These are phyloP conservation scores for Aureobasidium sp. DNA, from an alignment of 2,329 filamentous ascomycete genomes.

Conservation along the genomic window DNA sequence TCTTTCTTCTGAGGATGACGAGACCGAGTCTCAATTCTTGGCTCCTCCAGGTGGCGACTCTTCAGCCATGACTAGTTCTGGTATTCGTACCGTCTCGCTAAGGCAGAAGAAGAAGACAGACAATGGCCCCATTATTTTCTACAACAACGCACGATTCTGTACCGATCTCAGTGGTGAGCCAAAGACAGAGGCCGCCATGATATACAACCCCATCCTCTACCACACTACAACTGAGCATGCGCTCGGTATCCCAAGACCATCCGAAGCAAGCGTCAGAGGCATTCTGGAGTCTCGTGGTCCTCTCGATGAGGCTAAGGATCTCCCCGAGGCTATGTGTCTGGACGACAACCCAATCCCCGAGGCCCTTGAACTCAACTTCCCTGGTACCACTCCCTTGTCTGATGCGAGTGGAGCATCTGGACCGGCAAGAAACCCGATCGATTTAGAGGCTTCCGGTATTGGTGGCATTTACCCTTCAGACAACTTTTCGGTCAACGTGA, in stretches of 20 bases:
- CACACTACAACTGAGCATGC: conserved; percentile 25
- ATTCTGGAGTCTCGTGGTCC: conserved; percentile 26
- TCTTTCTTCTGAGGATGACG: conserved; percentile 25
- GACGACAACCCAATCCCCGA: conserved; percentile 29
- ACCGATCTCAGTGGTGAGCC: conserved; percentile 67
- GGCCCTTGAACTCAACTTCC: conserved; percentile 30
- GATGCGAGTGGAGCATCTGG: conserved; percentile 16
- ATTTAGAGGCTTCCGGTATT: conserved; percentile 44
- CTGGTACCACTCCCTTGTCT: conserved; percentile 22
- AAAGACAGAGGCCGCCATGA: conserved; percentile 14
- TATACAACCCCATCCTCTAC: conserved; percentile 20
- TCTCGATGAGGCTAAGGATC: conserved; percentile 18
- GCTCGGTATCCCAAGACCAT: conserved; percentile 19
- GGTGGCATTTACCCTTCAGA: conserved; percentile 52
- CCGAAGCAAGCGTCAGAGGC: not conserved
- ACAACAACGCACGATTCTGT: conserved; percentile 69
- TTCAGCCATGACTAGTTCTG: conserved; percentile 37
- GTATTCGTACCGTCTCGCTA: conserved; percentile 33
- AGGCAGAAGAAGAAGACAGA: conserved; percentile 44
- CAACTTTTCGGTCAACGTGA: conserved; percentile 46
- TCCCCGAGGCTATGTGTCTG: conserved; percentile 29
- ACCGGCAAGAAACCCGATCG: conserved; percentile 22
- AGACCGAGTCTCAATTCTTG: conserved; percentile 25
- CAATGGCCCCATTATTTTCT: conserved; percentile 75
- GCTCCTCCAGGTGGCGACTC: conserved; percentile 26